These are phyloP conservation scores for Cercospora brassicicola DNA, from an alignment of 2,329 filamentous ascomycete genomes.

Conservation along the genomic window DNA sequence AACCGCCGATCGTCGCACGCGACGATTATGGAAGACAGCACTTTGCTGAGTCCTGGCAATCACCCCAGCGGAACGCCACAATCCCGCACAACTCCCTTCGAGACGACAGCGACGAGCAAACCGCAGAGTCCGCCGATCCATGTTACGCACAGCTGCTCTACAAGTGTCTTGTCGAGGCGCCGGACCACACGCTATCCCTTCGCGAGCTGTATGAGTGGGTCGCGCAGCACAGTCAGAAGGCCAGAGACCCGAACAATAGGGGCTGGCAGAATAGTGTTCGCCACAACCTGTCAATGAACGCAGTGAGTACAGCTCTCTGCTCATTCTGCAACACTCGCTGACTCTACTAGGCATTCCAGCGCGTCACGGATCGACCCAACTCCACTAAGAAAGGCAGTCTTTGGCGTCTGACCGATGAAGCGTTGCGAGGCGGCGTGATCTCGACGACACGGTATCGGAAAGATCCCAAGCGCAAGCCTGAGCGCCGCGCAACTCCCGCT, in stretches of 20 bases:
- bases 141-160: constrained; percentile 79
- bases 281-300: constrained; percentile 95
- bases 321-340: constrained; percentile 4
- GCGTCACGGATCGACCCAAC: constrained; percentile 50
- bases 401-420: constrained; percentile 75
- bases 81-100: constrained; percentile 19
- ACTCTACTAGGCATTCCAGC: constrained; percentile 55
- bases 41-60: constrained; percentile 3
- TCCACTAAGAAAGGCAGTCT: constrained; percentile 64
- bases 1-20: constrained; percentile 11
- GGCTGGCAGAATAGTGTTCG: constrained; percentile 97
- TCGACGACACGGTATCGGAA: constrained; percentile 70
- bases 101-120: constrained; percentile 23
- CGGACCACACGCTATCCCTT: constrained; percentile 70
- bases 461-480: constrained; percentile 46
- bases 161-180: constrained; percentile 67
- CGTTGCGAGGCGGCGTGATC: constrained; percentile 69
- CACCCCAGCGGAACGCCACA: constrained; percentile 10
- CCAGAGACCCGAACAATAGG: constrained; percentile 53
- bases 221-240: constrained; percentile 74
- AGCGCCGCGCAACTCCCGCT: constrained; percentile 33
- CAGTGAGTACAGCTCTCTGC: constrained; percentile 57
- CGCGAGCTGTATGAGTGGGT: constrained; percentile 94
- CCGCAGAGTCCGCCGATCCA: constrained; percentile 24
- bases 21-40: constrained; percentile 14